phyloP scores from a whole-genome alignment of 768 basidiomycete species.

The Russula sp. region DNA sequence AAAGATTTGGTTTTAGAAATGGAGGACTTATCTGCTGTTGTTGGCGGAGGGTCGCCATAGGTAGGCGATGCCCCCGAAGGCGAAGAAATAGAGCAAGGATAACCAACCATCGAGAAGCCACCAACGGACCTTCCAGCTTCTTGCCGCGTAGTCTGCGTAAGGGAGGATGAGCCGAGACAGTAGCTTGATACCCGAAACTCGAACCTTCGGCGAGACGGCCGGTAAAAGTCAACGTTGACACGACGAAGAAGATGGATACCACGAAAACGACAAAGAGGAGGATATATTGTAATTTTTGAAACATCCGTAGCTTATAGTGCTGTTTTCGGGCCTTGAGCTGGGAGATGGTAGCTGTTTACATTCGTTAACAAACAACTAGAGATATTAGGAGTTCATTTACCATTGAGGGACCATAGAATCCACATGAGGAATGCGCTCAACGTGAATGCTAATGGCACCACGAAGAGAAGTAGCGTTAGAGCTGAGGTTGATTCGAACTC shows the following conservation, averaged over 20 bases:
- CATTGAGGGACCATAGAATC: constrained; percentile 89
- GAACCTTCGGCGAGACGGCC: constrained; percentile 85
- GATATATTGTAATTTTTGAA: constrained; percentile 78
- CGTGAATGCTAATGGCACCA: constrained; percentile 91
- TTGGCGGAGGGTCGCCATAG: constrained; percentile 91
- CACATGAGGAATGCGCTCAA: constrained; percentile 94
- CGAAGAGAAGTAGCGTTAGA: constrained; percentile 77
- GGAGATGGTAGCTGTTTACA: constrained; percentile 69
- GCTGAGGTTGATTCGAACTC: constrained; percentile 88
- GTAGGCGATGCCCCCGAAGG: constrained; percentile 77
- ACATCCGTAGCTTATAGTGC: constrained; percentile 83
- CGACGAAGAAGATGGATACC: constrained; percentile 85
- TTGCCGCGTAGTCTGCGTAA: constrained; percentile 76
- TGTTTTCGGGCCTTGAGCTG: constrained; percentile 85
- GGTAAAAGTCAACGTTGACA: constrained; percentile 87
- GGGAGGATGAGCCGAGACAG: neutral
- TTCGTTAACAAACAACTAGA: neutral
- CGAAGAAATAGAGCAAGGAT: constrained; percentile 76
- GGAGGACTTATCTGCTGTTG: constrained; percentile 72
- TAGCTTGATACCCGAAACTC: constrained; percentile 6
- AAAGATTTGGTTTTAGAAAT: neutral
- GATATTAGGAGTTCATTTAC: constrained; percentile 34
- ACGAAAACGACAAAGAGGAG: constrained; percentile 76
- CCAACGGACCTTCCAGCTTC: constrained; percentile 88
- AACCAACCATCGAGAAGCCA: constrained; percentile 96